These are phyloP conservation scores for Citropsis articulata DNA, from an alignment of 345 rosid species.

Conservation along the genomic window DNA sequence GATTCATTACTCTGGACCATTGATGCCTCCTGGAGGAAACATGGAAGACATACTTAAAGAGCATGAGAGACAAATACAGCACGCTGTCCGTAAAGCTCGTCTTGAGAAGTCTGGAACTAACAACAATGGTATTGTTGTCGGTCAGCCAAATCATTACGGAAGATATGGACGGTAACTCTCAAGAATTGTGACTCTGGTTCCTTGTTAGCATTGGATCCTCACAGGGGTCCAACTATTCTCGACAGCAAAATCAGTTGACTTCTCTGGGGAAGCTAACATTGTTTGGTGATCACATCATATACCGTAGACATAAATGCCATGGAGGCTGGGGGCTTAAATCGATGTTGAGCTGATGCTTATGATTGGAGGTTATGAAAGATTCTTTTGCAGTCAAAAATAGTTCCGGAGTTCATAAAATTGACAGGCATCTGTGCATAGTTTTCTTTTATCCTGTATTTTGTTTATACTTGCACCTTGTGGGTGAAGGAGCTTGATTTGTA, in stretches of 20 bases:
- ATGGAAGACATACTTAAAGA: slow-evolving; percentile 82
- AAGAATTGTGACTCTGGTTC: slow-evolving; percentile 6
- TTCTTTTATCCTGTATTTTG: neutral
- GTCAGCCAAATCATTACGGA: slow-evolving; percentile 22
- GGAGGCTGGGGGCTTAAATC: neutral
- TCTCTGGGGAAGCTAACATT: neutral
- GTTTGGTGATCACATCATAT: neutral
- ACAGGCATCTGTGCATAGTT: neutral
- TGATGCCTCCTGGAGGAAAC: slow-evolving; percentile 88
- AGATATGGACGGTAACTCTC: slow-evolving; percentile 14
- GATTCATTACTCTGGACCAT: slow-evolving; percentile 84
- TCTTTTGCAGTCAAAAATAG: neutral
- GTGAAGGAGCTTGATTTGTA: slow-evolving; percentile 4
- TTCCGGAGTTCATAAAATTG: neutral
- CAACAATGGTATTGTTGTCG: slow-evolving; percentile 29
- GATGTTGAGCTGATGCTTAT: neutral
- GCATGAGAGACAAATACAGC: slow-evolving; percentile 90
- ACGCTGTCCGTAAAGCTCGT: slow-evolving; percentile 81
- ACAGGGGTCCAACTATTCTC: neutral
- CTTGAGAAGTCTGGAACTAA: slow-evolving; percentile 53
- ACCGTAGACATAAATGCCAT: neutral
- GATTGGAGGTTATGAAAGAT: neutral
- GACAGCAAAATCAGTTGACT: slow-evolving; percentile 1
- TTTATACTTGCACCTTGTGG: neutral
- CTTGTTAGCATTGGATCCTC: slow-evolving; percentile 3